Evolutionary conservation across 768 basidiomycete species (phyloP).

Genomic region (Agrocybe praecox): DNA sequence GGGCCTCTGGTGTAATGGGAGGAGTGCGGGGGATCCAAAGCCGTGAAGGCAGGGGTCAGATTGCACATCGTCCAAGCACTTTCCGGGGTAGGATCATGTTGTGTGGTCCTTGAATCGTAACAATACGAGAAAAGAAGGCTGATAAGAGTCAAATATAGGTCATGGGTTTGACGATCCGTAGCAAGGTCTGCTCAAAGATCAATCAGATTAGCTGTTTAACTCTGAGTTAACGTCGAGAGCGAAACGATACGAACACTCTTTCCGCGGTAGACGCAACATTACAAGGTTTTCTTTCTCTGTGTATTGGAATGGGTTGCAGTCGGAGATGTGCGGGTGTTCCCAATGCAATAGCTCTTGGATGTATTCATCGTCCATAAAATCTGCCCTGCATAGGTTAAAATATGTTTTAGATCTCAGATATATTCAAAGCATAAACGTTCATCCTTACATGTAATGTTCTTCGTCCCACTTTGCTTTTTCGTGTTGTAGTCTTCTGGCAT

Average conservation of each 20-base stretch:
- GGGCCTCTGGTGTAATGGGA: constrained; percentile 15
- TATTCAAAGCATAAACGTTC: neutral
- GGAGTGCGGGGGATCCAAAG: constrained; percentile 74
- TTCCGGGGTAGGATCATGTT: constrained; percentile 81
- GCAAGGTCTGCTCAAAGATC: constrained; percentile 54
- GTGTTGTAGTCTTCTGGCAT: constrained; percentile 51
- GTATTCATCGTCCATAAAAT: constrained; percentile 76
- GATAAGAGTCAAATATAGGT: constrained; percentile 69
- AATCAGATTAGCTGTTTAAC: constrained; percentile 1
- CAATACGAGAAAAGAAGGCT: constrained; percentile 79
- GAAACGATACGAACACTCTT: constrained; percentile 47
- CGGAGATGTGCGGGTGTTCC: constrained; percentile 54
- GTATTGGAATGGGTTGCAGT: constrained; percentile 46
- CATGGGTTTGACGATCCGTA: constrained; percentile 53
- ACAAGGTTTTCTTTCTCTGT: constrained; percentile 72
- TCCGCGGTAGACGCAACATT: constrained; percentile 61
- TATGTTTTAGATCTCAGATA: neutral
- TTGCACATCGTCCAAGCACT: constrained; percentile 85
- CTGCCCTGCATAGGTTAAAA: constrained; percentile 57
- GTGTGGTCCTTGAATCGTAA: constrained; percentile 80
- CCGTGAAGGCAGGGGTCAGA: constrained; percentile 79
- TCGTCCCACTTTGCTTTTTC: constrained; percentile 84
- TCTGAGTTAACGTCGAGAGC: neutral
- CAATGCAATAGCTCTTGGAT: constrained; percentile 73
- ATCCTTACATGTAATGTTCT: constrained; percentile 78